Base-by-base conservation (phyloP, 805 yeast species). In the Kuraishia molischiana region DNA sequence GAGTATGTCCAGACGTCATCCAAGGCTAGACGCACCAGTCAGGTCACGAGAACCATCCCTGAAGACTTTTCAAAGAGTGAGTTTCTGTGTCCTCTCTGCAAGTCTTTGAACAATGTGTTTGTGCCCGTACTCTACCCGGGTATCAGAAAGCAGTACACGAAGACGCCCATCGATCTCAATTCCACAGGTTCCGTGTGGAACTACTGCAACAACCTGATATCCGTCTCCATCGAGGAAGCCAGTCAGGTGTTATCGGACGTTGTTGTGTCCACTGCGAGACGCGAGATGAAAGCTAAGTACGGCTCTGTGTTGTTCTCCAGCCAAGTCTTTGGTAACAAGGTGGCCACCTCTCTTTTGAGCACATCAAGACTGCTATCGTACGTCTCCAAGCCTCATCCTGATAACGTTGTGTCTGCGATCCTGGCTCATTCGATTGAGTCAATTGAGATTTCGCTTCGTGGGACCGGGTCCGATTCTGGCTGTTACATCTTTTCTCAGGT, bases 71-170 rank as follows among this genome's bases (percentile, higher is more conserved):
- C 77, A 21, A 74, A 74, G 40, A 74, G 77, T 5, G 95, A 89
- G 49, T 81, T 85, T 46, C 60, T 85, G 19, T 90, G 98, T 51
- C 97, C 97, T 0, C 67, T 90, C 28, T 90, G 98, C 63, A 86
- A 86, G 42, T 81, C 95, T 0, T 64, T 90, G 33, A 83, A 82
- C 51, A 90, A 90, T 52, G 69, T 81, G 41, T 86, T 90, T 52
- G 61, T 90, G 32, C 98, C 97, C 0, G 64, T 83, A 1, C 52
- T 80, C 26, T 80, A 85, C 75, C 50, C 65, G 2, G 47, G 61
- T 3, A 80, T 80, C 49, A 59, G 24, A 13, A 29, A 30, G n/a
- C 21, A 34, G 3, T 20, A 24, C 30, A 5, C 32, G n/a, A 26
- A 18, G 32, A 5, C n/a, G 32, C 10, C 31, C 10, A 22, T 19